A percentile compares a stretch with the other conserved stretches of the same genome.
These are phyloP conservation scores for Cordyceps cicadae DNA, from an alignment of 2,329 filamentous ascomycete species.

Conservation along the genomic window DNA sequence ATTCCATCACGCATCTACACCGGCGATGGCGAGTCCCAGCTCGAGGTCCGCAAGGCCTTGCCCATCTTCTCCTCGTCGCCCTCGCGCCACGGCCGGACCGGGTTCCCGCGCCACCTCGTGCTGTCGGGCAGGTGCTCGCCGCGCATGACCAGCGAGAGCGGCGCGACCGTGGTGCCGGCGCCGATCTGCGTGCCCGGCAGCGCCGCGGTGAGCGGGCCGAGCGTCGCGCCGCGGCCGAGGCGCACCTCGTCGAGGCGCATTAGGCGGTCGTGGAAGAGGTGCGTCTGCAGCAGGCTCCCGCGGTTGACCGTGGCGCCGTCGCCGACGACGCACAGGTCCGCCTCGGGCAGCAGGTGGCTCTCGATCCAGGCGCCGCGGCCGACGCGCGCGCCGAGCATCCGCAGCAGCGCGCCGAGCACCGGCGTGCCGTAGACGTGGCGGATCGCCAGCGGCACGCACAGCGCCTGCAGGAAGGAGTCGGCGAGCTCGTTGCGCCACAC, in stretches of 20 bases:
- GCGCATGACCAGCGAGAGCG: conserved; percentile 17
- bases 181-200: conserved; percentile 17
- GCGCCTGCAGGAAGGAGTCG: conserved; percentile 45
- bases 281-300: conserved; percentile 16
- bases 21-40: conserved; percentile 4
- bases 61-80: neutral
- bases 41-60: neutral
- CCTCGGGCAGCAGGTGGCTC: conserved; percentile 18
- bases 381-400: conserved; percentile 16
- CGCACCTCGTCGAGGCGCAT: conserved; percentile 17
- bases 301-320: conserved; percentile 17
- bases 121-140: conserved; percentile 16
- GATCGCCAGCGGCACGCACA: conserved; percentile 15
- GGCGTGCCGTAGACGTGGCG: conserved; percentile 16
- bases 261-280: conserved; percentile 18
- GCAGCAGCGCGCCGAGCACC: conserved; percentile 14
- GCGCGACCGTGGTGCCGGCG: conserved; percentile 15
- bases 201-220: conserved; percentile 15
- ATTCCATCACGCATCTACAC: neutral
- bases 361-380: conserved; percentile 18
- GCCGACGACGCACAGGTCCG: conserved; percentile 14
- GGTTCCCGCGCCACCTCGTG: conserved; percentile 17
- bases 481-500: conserved; percentile 40
- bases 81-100: conserved; percentile 15
- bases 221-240: conserved; percentile 15